Percentiles rank a stretch among this genome's conserved stretches.
Conservation (phyloP, 176 grass and related monocot species). For the Oryza nivara region DNA sequence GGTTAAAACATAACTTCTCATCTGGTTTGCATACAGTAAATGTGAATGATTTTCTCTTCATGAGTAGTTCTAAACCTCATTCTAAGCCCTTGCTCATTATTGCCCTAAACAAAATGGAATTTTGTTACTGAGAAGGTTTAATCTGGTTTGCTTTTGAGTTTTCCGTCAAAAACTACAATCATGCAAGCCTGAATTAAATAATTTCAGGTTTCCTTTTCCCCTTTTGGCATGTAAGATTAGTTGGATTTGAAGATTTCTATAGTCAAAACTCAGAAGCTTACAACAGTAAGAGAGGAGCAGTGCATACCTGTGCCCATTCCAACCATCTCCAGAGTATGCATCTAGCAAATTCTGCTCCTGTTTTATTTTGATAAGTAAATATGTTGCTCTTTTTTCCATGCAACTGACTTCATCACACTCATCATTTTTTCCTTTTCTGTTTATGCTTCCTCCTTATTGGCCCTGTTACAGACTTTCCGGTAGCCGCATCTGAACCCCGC, state of each 20-base stretch:
- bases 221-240: slow-evolving; percentile 9
- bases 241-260: slow-evolving; percentile 31
- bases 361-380: slow-evolving; percentile 91
- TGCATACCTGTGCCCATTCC: slow-evolving; percentile 90
- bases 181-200: not conserved
- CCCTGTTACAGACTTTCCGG: slow-evolving; percentile 47
- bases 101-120: slow-evolving; percentile 1
- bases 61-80: not conserved
- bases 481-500: slow-evolving; percentile 41
- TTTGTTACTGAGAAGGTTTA: not conserved
- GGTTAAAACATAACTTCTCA: slow-evolving; percentile 11
- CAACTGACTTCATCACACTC: slow-evolving; percentile 76
- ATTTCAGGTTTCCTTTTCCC: not conserved
- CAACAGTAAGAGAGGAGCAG: slow-evolving; percentile 25
- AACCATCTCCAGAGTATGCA: slow-evolving; percentile 95
- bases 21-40: slow-evolving; percentile 9
- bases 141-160: not conserved
- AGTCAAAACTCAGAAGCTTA: not conserved
- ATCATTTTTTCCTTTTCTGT: slow-evolving; percentile 51
- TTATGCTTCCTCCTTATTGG: slow-evolving; percentile 48
- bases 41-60: not conserved
- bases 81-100: not conserved
- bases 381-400: slow-evolving; percentile 78
- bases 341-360: slow-evolving; percentile 86
- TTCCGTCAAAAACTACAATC: slow-evolving; percentile 2